These are phyloP conservation scores for Macadamia tetraphylla DNA, from an alignment of 164 flowering plant genomes.

Conservation along the genomic window DNA sequence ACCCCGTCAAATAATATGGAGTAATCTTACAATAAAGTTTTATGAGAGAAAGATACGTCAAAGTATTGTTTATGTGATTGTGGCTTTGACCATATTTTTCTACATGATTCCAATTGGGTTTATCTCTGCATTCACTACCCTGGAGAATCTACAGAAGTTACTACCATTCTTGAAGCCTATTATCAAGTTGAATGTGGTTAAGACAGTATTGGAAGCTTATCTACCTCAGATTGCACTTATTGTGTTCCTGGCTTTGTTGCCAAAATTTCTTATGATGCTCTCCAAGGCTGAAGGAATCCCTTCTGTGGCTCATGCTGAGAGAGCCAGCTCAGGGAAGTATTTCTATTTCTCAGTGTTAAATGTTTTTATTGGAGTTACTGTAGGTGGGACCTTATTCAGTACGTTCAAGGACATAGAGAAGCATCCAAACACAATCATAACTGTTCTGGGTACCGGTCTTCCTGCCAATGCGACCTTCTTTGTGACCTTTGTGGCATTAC, in stretches of 20 bases:
- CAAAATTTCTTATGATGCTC: conserved; percentile 64
- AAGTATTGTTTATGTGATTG: conserved; percentile 54
- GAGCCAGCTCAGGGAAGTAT: conserved; percentile 93
- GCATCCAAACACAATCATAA: conserved; percentile 28
- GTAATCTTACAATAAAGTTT: conserved; percentile 53
- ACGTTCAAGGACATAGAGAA: conserved; percentile 51
- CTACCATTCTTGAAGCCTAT: conserved; percentile 78
- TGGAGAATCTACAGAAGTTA: conserved; percentile 54
- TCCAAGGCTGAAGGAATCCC: conserved; percentile 86
- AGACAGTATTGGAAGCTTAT: conserved; percentile 75
- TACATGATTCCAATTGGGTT: conserved; percentile 85
- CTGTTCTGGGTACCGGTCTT: conserved; percentile 51
- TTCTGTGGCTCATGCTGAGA: conserved; percentile 58
- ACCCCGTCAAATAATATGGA: conserved; percentile 69
- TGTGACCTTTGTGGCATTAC: conserved; percentile 85
- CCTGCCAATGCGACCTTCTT: conserved; percentile 87
- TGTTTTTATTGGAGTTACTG: conserved; percentile 87
- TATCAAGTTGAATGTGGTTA: conserved; percentile 34
- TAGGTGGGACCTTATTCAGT: conserved; percentile 62
- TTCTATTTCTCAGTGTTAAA: conserved; percentile 80
- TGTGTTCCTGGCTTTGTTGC: conserved; percentile 74
- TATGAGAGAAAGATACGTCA: conserved; percentile 56
- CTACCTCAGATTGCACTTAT: conserved; percentile 89
- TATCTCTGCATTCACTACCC: conserved; percentile 83
- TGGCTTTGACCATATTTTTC: conserved; percentile 63